Evolutionary conservation across 2,329 filamentous ascomycete species (phyloP), one percentile per base, ranked within the genome.

Genomic region (Pyrenophora graminea): DNA sequence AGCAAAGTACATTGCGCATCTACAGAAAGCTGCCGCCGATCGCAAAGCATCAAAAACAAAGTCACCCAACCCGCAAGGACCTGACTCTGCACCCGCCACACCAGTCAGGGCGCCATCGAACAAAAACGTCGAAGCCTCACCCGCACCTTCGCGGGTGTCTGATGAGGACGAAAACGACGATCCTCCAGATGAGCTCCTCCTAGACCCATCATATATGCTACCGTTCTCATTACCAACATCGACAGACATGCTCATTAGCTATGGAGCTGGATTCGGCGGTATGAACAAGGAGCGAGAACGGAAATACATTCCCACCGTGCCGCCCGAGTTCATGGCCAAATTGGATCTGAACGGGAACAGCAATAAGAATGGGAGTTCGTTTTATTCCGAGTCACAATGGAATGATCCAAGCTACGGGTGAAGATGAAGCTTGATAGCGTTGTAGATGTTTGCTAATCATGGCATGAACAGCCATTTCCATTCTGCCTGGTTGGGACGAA

Each of bases 221-320:
- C 94, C 94, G 0, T 99, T 99, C 71, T 88, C 89, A n/a, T 79
- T 99, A 23, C 94, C 94, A 1, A 96, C 93, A 1, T 94, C 91
- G 50, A 97, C 92, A 21, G 94, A 99, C 72, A 99, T 99, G 94
- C 82, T 97, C 40, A 85, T 99, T 40, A 93, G 87, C 60, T 99
- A 95, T 67, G 94, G 94, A 0, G 92, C 94, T 10, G 94, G 94
- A 0, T 94, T 97, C 67, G 94, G 94, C 4, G 94, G 94, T 0
- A 79, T 94, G 39, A 96, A 99, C 76, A 83, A 89, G 56, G 94
- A 97, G 74, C 82, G 91, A 49, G 94, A 95, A 73, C 82, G 91
- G 60, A 96, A 96, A 76, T 99, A 99, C 72, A 95, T 96, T 39
- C 94, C 94, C 2, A 96, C 90, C 0, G 90, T 99, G 45, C 93